phyloP scores from a whole-genome alignment of 495 filamentous ascomycete genomes.

The Penicillium silybi region DNA sequence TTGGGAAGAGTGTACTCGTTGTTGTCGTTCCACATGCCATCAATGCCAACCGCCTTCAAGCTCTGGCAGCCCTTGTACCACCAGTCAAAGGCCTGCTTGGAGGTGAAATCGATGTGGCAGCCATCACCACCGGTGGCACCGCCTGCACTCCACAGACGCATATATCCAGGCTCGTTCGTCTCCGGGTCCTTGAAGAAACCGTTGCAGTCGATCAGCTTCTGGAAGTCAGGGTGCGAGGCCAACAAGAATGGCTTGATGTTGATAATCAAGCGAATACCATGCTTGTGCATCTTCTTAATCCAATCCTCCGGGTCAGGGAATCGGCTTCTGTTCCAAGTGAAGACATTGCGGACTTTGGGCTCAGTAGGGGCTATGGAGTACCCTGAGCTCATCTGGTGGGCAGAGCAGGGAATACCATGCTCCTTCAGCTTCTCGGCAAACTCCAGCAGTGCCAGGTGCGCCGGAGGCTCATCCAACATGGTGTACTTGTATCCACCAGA shows the following conservation, averaged over 20 bases:
- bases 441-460: constrained; percentile 52
- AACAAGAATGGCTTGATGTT: constrained; percentile 71
- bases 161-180: constrained; percentile 49
- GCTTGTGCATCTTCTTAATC: constrained; percentile 54
- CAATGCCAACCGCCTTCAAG: constrained; percentile 58
- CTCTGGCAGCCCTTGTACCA: constrained; percentile 62
- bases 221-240: constrained; percentile 59
- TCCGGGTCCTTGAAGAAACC: constrained; percentile 60
- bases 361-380: constrained; percentile 63
- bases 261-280: constrained; percentile 61
- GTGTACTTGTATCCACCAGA: constrained; percentile 68
- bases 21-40: constrained; percentile 75
- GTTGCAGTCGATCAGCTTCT: constrained; percentile 46
- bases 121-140: constrained; percentile 65
- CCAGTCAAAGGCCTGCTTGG: constrained; percentile 58
- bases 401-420: constrained; percentile 66
- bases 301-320: constrained; percentile 63
- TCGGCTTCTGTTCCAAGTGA: constrained; percentile 64
- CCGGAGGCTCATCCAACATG: constrained; percentile 59
- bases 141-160: constrained; percentile 64
- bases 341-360: constrained; percentile 66
- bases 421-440: constrained; percentile 57
- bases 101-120: constrained; percentile 68
- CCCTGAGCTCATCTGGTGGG: constrained; percentile 67
- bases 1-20: constrained; percentile 66